Base-by-base conservation (phyloP, 2,329 filamentous ascomycete species). In the Proliferodiscus dingleyae region DNA sequence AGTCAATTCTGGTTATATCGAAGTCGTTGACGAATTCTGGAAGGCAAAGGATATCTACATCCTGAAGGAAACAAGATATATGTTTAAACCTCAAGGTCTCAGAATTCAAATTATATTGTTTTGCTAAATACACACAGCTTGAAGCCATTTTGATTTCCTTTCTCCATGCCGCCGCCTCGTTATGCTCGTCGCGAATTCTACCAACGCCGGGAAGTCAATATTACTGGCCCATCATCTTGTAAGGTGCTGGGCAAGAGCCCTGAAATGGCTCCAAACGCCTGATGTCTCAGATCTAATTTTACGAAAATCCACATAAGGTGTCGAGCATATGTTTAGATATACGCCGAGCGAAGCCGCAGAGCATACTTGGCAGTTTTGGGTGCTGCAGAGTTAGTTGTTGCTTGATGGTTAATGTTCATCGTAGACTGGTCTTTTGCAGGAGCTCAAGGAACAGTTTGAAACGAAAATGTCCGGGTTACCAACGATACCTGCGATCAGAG, bases 41-140 rank as follows among this genome's bases (percentile, higher is more conserved):
- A n/a, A n/a, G n/a, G n/a, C n/a, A n/a, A n/a, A n/a, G n/a, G n/a
- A n/a, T n/a, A n/a, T n/a, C n/a, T n/a, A n/a, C n/a, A n/a, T n/a
- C n/a, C n/a, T n/a, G n/a, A 32, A 11, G 23, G 37, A 44, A 23
- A 32, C 29, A n/a, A n/a, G n/a, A n/a, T n/a, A n/a, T n/a, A n/a
- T n/a, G n/a, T n/a, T n/a, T n/a, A 54, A 60, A 55, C 50, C 57
- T 48, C 53, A 48, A 59, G 29, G 57, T 52, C 57, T 56, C 59
- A 26, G n/a, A 55, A 59, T 50, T 29, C 11, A 26, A 37, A 50
- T 57, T 57, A 37, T 52, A 57, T 57, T 57, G 19, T 33, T 34
- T 46, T 50, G 45, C 45, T 61, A 60, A 41, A 52, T 60, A 62
- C 56, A 62, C 45, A 41, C 28, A 22, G 47, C 51, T 43, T 45